phyloP scores from a whole-genome alignment of 2,329 filamentous ascomycete species.

The Aspergillus sp. region DNA sequence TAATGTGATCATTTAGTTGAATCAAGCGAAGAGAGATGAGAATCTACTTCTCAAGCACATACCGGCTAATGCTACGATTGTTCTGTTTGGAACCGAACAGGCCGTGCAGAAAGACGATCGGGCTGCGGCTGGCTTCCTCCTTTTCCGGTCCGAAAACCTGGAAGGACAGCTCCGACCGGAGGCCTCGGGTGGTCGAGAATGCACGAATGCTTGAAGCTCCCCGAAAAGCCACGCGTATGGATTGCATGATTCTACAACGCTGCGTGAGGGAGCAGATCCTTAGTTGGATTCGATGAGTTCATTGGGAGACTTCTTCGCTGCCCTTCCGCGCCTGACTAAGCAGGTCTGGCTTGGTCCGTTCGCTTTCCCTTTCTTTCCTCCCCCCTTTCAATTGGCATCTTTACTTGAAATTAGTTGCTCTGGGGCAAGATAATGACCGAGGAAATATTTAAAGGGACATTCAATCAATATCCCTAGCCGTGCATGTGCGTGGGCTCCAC shows the following conservation, averaged over 20 bases:
- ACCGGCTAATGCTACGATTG: conserved; percentile 94
- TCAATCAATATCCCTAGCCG: no score
- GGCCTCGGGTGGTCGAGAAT: conserved; percentile 33
- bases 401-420: no score
- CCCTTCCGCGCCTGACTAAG: no score
- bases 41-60: conserved; percentile 34
- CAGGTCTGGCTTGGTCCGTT: no score
- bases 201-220: conserved; percentile 19
- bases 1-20: background rate
- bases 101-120: conserved; percentile 87
- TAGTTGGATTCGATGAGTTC: no score
- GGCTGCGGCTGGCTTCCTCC: conserved; percentile 43
- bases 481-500: no score
- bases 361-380: no score
- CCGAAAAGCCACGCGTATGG: conserved; percentile 10
- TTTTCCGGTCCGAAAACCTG: conserved; percentile 38
- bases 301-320: no score
- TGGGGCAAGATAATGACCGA: no score
- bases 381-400: no score
- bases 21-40: background rate
- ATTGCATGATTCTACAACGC: background rate
- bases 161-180: conserved; percentile 32
- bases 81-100: conserved; percentile 96
- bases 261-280: background rate
- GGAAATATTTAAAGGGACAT: no score